Evolutionary conservation across 78 protist genomes (phyloP).

Genomic region (slime mould (Dictyostelium discoideum)): DNA sequence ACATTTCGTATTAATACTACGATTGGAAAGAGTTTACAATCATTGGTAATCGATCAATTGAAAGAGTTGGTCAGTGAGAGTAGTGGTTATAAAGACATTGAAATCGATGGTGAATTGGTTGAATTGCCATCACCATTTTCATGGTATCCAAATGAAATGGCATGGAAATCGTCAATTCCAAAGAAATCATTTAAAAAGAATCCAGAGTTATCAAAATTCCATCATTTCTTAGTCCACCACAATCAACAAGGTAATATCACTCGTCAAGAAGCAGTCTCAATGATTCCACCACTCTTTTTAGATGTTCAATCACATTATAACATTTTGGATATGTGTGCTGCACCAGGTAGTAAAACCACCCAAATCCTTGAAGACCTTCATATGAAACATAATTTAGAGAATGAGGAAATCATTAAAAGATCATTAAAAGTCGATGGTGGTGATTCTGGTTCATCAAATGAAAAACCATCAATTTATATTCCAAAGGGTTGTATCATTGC

Average conservation of each 20-base stretch:
- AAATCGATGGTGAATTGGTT: slow-evolving; percentile 37
- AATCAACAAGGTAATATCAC: slow-evolving; percentile 80
- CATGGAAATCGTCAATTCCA: slow-evolving; percentile 66
- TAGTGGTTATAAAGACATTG: not conserved
- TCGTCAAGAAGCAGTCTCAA: slow-evolving; percentile 86
- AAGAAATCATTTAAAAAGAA: slow-evolving; percentile 61
- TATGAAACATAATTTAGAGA: not conserved
- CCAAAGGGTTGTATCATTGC: slow-evolving; percentile 92
- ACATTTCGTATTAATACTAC: slow-evolving; percentile 73
- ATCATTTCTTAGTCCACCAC: slow-evolving; percentile 64
- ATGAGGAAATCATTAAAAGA: not conserved
- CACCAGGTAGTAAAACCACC: slow-evolving; percentile 98
- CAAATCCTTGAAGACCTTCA: slow-evolving; percentile 95
- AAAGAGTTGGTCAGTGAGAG: not conserved
- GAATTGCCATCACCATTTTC: slow-evolving; percentile 10
- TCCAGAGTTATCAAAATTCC: slow-evolving; percentile 40
- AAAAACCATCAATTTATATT: not conserved
- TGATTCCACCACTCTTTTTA: slow-evolving; percentile 86
- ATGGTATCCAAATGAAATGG: slow-evolving; percentile 83
- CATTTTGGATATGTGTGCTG: slow-evolving; percentile 99
- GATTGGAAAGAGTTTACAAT: slow-evolving; percentile 17
- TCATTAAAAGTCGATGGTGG: not conserved
- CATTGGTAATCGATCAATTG: slow-evolving; percentile 19
- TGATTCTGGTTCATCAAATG: not conserved
- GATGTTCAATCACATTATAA: slow-evolving; percentile 66